These are phyloP conservation scores for Davidsoniella eucalypti DNA, from an alignment of 2,329 filamentous ascomycete genomes.

Conservation along the genomic window DNA sequence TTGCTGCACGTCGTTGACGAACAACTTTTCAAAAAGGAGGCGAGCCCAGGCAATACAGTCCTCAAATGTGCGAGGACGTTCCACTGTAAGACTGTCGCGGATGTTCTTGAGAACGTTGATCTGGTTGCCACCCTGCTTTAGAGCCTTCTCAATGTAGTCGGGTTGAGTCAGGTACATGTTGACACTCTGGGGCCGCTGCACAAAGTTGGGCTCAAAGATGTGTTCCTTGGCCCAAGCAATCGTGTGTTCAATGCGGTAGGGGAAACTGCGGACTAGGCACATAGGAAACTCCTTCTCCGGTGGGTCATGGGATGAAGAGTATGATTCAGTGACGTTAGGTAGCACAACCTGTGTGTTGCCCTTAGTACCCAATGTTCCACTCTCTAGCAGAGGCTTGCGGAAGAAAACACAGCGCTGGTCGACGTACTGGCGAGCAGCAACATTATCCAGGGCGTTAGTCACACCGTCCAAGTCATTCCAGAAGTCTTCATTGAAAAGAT, in stretches of 20 bases:
- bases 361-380: constrained; percentile 95
- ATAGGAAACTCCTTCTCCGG: constrained; percentile 98
- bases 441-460: constrained; percentile 93
- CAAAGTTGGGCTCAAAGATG: constrained; percentile 85
- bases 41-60: constrained; percentile 96
- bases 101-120: constrained; percentile 85
- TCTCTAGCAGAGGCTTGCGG: constrained; percentile 90
- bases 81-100: constrained; percentile 75
- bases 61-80: constrained; percentile 83
- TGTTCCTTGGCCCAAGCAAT: constrained; percentile 92
- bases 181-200: constrained; percentile 82
- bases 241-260: constrained; percentile 95
- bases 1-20: constrained; percentile 92
- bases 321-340: constrained; percentile 83
- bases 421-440: constrained; percentile 91
- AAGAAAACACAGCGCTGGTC: constrained; percentile 96
- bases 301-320: constrained; percentile 86
- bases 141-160: constrained; percentile 69
- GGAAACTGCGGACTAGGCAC: constrained; percentile 94
- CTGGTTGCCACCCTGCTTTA: constrained; percentile 90
- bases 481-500: constrained; percentile 86
- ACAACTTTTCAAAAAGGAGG: constrained; percentile 86
- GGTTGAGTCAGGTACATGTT: constrained; percentile 87
- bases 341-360: constrained; percentile 95
- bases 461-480: constrained; percentile 80